Conservation (phyloP, 2,329 filamentous ascomycete genomes). For the Ascochyta lentis region DNA sequence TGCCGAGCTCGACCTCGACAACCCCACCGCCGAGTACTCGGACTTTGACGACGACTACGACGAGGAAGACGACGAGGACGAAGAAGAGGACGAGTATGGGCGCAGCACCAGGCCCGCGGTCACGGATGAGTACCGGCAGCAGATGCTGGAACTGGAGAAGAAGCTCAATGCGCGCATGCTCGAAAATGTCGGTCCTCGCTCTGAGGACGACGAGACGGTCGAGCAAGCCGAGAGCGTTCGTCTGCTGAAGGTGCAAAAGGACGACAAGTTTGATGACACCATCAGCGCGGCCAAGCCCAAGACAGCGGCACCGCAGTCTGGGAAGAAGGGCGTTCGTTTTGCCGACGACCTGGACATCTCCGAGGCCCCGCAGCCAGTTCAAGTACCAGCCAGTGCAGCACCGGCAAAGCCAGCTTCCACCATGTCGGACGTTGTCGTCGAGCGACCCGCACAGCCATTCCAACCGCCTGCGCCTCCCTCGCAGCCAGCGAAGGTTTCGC, state of each 20-base stretch:
- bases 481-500: conserved; percentile 47
- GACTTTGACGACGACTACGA: conserved; percentile 56
- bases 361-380: conserved; percentile 40
- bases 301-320: conserved; percentile 10
- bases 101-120: conserved; percentile 72
- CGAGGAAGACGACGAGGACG: conserved; percentile 58
- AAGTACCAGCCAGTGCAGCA: conserved; percentile 17
- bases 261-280: conserved; percentile 46
- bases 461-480: conserved; percentile 20
- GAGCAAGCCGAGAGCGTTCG: conserved; percentile 64
- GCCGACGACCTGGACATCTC: conserved; percentile 76
- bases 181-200: conserved; percentile 63
- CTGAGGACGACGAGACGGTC: conserved; percentile 44
- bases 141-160: conserved; percentile 86
- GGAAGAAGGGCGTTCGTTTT: conserved; percentile 79
- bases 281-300: conserved; percentile 15
- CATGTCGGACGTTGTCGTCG: conserved; percentile 46
- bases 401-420: conserved; percentile 26
- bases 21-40: conserved; percentile 60
- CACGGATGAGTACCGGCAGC: conserved; percentile 74
- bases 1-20: conserved; percentile 85
- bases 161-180: conserved; percentile 69
- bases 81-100: conserved; percentile 79
- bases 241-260: conserved; percentile 56
- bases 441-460: conserved; percentile 32